phyloP scores from a whole-genome alignment of 768 basidiomycete species.

The Calocera viscosa region DNA sequence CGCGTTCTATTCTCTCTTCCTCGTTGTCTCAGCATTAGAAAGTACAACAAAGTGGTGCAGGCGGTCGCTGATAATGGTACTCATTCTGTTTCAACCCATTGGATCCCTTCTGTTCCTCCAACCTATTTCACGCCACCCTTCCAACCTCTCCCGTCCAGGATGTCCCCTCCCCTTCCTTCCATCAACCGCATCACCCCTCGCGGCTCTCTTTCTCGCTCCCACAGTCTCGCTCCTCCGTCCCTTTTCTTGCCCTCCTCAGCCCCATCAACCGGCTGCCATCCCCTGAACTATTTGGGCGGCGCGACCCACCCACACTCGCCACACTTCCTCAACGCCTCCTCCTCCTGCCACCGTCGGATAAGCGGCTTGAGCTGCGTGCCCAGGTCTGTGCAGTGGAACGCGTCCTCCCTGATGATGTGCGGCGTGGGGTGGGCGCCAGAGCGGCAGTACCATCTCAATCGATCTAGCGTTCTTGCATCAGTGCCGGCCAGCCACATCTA shows the following conservation, averaged over 20 bases:
- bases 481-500: slow-evolving; percentile 3
- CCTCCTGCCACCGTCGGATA: slow-evolving; percentile 70
- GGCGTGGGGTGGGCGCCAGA: slow-evolving; percentile 47
- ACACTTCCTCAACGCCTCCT: slow-evolving; percentile 56
- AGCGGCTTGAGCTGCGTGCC: slow-evolving; percentile 88
- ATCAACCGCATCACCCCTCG: background rate
- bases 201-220: background rate
- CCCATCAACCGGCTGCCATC: background rate
- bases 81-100: too few relatives aligned
- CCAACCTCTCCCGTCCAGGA: too few relatives aligned
- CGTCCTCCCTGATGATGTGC: slow-evolving; percentile 69
- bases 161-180: too few relatives aligned
- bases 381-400: slow-evolving; percentile 78
- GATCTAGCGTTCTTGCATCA: slow-evolving; percentile 39
- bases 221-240: background rate
- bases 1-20: too few relatives aligned
- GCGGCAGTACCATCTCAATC: slow-evolving; percentile 84
- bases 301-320: slow-evolving; percentile 54
- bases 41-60: too few relatives aligned
- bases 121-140: too few relatives aligned
- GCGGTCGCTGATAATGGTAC: too few relatives aligned
- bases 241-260: background rate
- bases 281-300: slow-evolving; percentile 36
- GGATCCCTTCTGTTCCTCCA: too few relatives aligned
- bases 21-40: too few relatives aligned